Evolutionary conservation across 164 flowering plant species (phyloP).

Genomic region (Sedum album): DNA sequence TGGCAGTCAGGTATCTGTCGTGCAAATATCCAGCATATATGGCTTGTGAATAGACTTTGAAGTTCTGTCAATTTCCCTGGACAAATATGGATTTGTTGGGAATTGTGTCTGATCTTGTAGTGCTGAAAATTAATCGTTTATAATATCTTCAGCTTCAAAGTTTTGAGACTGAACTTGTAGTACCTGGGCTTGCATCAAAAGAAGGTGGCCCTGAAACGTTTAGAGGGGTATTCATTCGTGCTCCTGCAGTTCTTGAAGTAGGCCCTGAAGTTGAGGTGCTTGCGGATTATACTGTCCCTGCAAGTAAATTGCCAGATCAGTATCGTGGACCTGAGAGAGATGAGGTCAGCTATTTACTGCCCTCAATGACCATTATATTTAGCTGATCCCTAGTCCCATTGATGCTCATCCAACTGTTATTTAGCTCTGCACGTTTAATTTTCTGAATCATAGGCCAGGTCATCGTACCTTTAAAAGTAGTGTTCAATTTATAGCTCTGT

Average conservation of each 20-base stretch:
- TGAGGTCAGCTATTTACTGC: not conserved
- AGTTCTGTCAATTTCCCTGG: not conserved
- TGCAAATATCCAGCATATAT: not conserved
- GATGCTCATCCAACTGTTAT: not conserved
- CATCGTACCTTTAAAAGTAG: not conserved
- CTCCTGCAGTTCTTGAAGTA: conserved; percentile 82
- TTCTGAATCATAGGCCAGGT: not conserved
- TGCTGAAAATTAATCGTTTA: no score
- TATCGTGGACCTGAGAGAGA: not conserved
- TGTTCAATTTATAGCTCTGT: not conserved
- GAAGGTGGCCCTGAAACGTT: conserved; percentile 85
- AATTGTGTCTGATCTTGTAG: no score
- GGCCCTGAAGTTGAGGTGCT: conserved; percentile 84
- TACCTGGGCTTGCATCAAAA: conserved; percentile 55
- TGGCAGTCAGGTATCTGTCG: conserved; percentile 71
- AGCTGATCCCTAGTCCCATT: not conserved
- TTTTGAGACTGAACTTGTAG: conserved; percentile 73
- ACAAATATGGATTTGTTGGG: not conserved
- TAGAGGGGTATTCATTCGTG: conserved; percentile 92
- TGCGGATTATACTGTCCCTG: conserved; percentile 39
- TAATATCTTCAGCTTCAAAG: conserved; percentile 56
- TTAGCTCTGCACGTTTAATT: not conserved
- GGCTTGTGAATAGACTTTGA: not conserved
- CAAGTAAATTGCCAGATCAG: not conserved
- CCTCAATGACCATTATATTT: not conserved